These are phyloP conservation scores for Ceratobasidium sp. DNA, from an alignment of 1,284 basidiomycete species.

Conservation along the genomic window DNA sequence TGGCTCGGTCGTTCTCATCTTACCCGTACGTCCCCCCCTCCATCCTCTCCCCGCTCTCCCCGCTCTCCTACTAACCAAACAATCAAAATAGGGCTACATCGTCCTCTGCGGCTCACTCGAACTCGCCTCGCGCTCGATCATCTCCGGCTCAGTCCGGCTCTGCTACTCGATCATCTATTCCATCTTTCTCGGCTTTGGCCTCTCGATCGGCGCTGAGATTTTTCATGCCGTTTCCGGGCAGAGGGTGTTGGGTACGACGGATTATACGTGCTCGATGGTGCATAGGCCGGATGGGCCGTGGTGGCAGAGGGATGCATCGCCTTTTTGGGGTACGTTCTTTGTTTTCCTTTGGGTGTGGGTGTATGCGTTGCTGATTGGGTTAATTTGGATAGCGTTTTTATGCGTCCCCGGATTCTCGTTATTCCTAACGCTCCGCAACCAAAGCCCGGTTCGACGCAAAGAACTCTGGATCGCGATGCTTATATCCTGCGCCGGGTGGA, in stretches of 20 bases:
- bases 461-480: conserved; percentile 72
- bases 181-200: conserved; percentile 85
- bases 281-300: conserved; percentile 69
- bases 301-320: conserved; percentile 70
- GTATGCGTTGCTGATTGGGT: background rate
- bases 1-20: conserved; percentile 86
- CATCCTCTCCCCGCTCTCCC: conserved; percentile 83
- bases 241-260: conserved; percentile 61
- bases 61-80: conserved; percentile 65
- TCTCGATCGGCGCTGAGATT: conserved; percentile 80
- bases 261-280: conserved; percentile 67
- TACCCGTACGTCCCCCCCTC: conserved; percentile 69
- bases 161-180: conserved; percentile 83
- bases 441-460: conserved; percentile 77
- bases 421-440: conserved; percentile 80
- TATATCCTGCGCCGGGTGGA: conserved; percentile 66
- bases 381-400: conserved; percentile 70
- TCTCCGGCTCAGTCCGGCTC: conserved; percentile 86
- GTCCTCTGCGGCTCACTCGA: conserved; percentile 86
- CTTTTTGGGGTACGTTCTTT: conserved; percentile 67
- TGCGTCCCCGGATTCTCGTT: conserved; percentile 84
- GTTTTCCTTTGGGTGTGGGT: background rate
- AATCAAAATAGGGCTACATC: conserved; percentile 69
- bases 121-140: conserved; percentile 80
- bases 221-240: conserved; percentile 70